A percentile compares a stretch with the other conserved stretches of the same genome.
These are phyloP conservation scores for Rhodotorula graminis DNA, from an alignment of 768 basidiomycete species.

Conservation along the genomic window DNA sequence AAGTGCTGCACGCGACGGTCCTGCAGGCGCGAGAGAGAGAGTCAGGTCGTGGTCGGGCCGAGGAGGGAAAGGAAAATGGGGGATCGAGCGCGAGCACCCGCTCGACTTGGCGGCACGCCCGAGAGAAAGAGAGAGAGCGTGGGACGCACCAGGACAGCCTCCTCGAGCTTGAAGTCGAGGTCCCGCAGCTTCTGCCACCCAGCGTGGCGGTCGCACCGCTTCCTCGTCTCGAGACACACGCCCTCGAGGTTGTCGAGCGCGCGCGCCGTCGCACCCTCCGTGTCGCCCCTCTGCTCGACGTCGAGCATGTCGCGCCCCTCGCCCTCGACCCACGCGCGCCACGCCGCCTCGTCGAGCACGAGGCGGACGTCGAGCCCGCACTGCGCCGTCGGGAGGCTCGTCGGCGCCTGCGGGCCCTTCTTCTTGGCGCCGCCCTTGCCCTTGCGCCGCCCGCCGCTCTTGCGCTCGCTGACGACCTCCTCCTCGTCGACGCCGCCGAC, in stretches of 20 bases:
- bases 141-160: conserved; percentile 27
- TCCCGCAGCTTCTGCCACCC: conserved; percentile 44
- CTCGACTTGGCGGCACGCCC: neutral
- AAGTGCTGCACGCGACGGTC: conserved; percentile 18
- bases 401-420: conserved; percentile 52
- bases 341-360: conserved; percentile 76
- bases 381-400: conserved; percentile 50
- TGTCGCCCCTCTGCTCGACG: neutral
- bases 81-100: too few relatives aligned
- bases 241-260: conserved; percentile 17
- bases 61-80: too few relatives aligned
- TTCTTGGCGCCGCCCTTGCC: conserved; percentile 51
- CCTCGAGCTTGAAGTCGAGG: conserved; percentile 40
- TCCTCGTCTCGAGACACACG: conserved; percentile 36
- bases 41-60: too few relatives aligned
- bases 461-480: neutral
- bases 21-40: neutral
- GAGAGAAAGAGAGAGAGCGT: neutral
- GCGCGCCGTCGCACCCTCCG: neutral
- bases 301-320: conserved; percentile 22
- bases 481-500: neutral
- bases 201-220: conserved; percentile 40
- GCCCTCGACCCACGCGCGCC: conserved; percentile 55
- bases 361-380: conserved; percentile 89
- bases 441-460: conserved; percentile 52